A percentile compares a stretch with the other conserved stretches of the same genome.
phyloP scores from a whole-genome alignment of 441 rosid species.

The Jatropha podagrica region DNA sequence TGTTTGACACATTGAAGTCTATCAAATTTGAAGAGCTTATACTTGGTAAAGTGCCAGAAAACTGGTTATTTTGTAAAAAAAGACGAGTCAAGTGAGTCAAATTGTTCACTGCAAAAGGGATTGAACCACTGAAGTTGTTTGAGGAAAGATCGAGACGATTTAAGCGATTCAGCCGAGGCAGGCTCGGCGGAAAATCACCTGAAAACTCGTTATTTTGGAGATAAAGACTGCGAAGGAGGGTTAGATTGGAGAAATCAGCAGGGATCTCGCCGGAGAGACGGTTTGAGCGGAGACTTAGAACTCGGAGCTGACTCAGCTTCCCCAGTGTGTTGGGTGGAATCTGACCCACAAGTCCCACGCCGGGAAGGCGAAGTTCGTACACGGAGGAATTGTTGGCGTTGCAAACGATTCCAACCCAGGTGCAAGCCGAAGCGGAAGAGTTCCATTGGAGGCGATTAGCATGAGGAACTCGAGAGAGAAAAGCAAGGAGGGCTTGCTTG shows the following conservation, averaged over 20 bases:
- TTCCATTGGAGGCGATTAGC: slow-evolving; percentile 75
- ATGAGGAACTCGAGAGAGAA: slow-evolving; percentile 57
- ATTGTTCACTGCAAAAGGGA: slow-evolving; percentile 70
- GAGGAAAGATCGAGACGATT: slow-evolving; percentile 77
- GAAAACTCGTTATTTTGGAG: slow-evolving; percentile 59
- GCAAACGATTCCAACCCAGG: slow-evolving; percentile 79
- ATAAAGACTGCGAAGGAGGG: slow-evolving; percentile 65
- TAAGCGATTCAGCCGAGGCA: slow-evolving; percentile 49
- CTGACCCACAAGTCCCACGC: slow-evolving; percentile 67
- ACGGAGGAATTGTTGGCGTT: slow-evolving; percentile 50
- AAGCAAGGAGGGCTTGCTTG: slow-evolving; percentile 77
- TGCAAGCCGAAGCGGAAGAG: slow-evolving; percentile 59
- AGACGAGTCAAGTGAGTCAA: slow-evolving; percentile 62
- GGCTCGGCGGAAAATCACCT: slow-evolving; percentile 56
- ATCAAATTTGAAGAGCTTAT: slow-evolving; percentile 36
- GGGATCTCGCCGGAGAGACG: slow-evolving; percentile 79
- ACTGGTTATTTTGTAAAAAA: slow-evolving; percentile 53
- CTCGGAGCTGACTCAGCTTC: slow-evolving; percentile 61
- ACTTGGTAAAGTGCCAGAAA: slow-evolving; percentile 71
- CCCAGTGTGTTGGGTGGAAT: slow-evolving; percentile 72
- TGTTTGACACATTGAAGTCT: slow-evolving; percentile 65
- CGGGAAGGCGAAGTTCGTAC: slow-evolving; percentile 74
- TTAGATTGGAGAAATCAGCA: slow-evolving; percentile 72
- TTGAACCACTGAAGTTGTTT: slow-evolving; percentile 65
- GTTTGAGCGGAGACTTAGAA: slow-evolving; percentile 83